phyloP scores from a whole-genome alignment of 2,329 filamentous ascomycete genomes.

The Metarhizium guizhouense region DNA sequence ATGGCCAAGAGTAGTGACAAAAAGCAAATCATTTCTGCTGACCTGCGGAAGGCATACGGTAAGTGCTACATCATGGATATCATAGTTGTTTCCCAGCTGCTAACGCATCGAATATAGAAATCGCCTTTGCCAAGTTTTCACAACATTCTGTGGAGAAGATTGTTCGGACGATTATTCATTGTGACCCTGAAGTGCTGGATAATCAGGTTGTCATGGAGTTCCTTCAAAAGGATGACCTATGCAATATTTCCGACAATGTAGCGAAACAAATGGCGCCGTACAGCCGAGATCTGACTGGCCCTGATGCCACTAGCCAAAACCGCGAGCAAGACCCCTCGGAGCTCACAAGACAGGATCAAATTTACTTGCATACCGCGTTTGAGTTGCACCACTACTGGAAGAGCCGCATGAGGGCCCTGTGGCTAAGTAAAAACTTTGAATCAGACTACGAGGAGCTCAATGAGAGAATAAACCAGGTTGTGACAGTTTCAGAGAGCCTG shows the following conservation, averaged over 20 bases:
- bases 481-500: slow-evolving; percentile 77
- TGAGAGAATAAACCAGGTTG: slow-evolving; percentile 75
- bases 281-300: slow-evolving; percentile 91
- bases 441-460: slow-evolving; percentile 87
- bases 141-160: slow-evolving; percentile 74
- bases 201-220: slow-evolving; percentile 96
- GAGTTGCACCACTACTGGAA: slow-evolving; percentile 99
- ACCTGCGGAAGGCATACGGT: slow-evolving; percentile 81
- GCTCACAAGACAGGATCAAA: slow-evolving; percentile 88
- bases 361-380: slow-evolving; percentile 86
- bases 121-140: slow-evolving; percentile 91
- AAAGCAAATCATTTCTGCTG: slow-evolving; percentile 91
- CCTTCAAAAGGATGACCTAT: slow-evolving; percentile 83
- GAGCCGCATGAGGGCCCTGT: slow-evolving; percentile 85
- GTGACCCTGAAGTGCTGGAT: slow-evolving; percentile 79
- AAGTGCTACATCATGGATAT: slow-evolving; percentile 19
- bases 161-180: slow-evolving; percentile 90
- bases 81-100: background rate
- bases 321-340: slow-evolving; percentile 82
- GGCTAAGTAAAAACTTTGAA: slow-evolving; percentile 76
- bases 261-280: slow-evolving; percentile 90
- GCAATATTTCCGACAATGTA: slow-evolving; percentile 83
- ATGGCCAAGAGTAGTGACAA: slow-evolving; percentile 79
- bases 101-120: slow-evolving; percentile 43
- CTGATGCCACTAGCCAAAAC: slow-evolving; percentile 65